Evolutionary conservation across 2,329 filamentous ascomycete species (phyloP).

Genomic region (Hypoxylon sp.): DNA sequence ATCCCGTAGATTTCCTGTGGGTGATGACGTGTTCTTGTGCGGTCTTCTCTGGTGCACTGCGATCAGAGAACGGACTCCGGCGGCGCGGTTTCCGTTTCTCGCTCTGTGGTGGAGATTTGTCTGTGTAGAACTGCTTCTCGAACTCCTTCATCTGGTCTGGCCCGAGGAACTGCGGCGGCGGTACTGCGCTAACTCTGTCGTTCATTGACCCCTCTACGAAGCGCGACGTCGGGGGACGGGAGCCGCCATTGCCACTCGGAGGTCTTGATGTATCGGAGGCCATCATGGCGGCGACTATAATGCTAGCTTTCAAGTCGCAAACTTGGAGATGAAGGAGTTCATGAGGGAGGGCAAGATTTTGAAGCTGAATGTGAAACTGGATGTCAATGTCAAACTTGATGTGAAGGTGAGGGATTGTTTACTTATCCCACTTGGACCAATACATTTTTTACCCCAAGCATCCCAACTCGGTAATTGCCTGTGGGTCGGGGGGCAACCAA

Average conservation of each 20-base stretch:
- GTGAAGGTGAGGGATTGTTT: slow-evolving; percentile 32
- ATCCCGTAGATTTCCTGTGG: slow-evolving; percentile 50
- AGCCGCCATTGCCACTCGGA: slow-evolving; percentile 57
- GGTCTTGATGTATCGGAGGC: slow-evolving; percentile 50
- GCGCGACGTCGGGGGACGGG: slow-evolving; percentile 54
- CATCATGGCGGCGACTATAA: slow-evolving; percentile 38
- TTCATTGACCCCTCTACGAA: slow-evolving; percentile 89
- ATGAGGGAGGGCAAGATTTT: slow-evolving; percentile 16
- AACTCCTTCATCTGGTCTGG: slow-evolving; percentile 48
- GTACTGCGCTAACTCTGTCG: slow-evolving; percentile 78
- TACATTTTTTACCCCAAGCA: no score
- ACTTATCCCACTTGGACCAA: slow-evolving; percentile 22
- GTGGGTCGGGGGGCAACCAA: slow-evolving; percentile 40
- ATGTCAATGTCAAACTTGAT: no score
- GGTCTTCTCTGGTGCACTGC: slow-evolving; percentile 10
- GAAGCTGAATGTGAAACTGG: slow-evolving; percentile 13
- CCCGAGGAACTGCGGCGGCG: slow-evolving; percentile 75
- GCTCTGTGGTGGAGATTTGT: slow-evolving; percentile 13
- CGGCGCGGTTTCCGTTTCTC: slow-evolving; percentile 35
- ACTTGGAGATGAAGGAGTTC: slow-evolving; percentile 4
- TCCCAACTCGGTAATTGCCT: slow-evolving; percentile 31
- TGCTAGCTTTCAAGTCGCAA: slow-evolving; percentile 13
- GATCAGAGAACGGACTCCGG: slow-evolving; percentile 45
- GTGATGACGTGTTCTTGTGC: slow-evolving; percentile 35
- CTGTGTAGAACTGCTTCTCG: slow-evolving; percentile 50